Evolutionary conservation across 257 asterid genomes (phyloP).

Genomic region (Solanum dulcamara): DNA sequence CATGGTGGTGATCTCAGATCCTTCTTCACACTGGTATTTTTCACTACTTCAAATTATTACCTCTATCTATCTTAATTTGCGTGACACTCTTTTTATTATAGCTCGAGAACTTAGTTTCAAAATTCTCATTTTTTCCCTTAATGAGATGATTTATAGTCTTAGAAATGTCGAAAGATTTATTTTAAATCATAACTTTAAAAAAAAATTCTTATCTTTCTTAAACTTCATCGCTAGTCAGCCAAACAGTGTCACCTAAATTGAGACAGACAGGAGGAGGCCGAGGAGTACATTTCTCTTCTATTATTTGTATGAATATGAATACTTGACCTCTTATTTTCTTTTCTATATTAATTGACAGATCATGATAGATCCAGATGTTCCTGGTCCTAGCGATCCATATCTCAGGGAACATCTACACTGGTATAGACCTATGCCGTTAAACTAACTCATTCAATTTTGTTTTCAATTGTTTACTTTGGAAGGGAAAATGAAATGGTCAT

Average conservation of each 20-base stretch:
- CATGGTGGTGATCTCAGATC: slow-evolving; percentile 75
- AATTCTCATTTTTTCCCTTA: too few relatives aligned
- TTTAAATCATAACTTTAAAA: background rate
- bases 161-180: background rate
- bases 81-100: background rate
- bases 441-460: background rate
- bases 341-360: slow-evolving; percentile 6
- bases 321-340: background rate
- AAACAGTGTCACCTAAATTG: background rate
- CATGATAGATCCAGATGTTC: slow-evolving; percentile 41
- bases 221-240: accelerated
- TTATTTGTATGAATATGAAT: background rate
- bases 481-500: background rate
- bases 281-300: background rate
- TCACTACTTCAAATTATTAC: background rate
- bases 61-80: background rate
- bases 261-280: background rate
- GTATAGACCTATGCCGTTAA: background rate
- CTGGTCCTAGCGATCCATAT: slow-evolving; percentile 42
- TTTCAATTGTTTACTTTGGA: background rate
- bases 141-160: background rate
- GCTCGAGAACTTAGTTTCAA: too few relatives aligned
- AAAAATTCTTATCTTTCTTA: background rate
- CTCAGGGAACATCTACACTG: slow-evolving; percentile 38
- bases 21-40: slow-evolving; percentile 53